Percentiles rank a stretch among this genome's conserved stretches.
phyloP scores from a whole-genome alignment of 306 rosid species.

The Cucurbita moschata region DNA sequence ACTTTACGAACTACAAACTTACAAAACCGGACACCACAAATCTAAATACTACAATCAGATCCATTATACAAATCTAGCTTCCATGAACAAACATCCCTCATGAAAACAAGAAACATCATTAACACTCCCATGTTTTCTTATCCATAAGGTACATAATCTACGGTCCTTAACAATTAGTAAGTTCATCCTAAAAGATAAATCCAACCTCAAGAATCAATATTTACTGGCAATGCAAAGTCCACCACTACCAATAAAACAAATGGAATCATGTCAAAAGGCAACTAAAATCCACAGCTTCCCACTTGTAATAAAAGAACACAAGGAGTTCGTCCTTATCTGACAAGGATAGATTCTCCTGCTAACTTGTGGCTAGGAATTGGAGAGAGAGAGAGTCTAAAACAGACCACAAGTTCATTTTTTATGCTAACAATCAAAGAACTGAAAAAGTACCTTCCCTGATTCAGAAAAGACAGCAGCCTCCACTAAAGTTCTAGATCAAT shows the following conservation, averaged over 20 bases:
- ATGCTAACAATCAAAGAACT: background rate
- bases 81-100: too few species aligned
- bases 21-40: too few species aligned
- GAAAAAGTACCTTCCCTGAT: background rate
- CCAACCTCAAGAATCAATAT: background rate
- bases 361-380: background rate
- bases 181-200: background rate
- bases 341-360: background rate
- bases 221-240: background rate
- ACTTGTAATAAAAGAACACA: background rate
- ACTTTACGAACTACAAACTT: too few species aligned
- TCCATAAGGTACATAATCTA: background rate
- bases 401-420: background rate
- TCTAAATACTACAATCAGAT: too few species aligned
- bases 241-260: background rate
- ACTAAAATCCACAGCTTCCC: background rate
- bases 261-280: background rate
- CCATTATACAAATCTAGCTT: too few species aligned
- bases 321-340: background rate
- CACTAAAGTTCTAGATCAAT: background rate
- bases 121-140: too few species aligned
- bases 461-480: background rate
- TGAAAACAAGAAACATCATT: too few species aligned
- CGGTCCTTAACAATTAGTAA: background rate
- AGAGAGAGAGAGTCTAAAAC: background rate